These are phyloP conservation scores for Metschnikowia orientalis DNA, from an alignment of 805 yeast species.

Conservation along the genomic window DNA sequence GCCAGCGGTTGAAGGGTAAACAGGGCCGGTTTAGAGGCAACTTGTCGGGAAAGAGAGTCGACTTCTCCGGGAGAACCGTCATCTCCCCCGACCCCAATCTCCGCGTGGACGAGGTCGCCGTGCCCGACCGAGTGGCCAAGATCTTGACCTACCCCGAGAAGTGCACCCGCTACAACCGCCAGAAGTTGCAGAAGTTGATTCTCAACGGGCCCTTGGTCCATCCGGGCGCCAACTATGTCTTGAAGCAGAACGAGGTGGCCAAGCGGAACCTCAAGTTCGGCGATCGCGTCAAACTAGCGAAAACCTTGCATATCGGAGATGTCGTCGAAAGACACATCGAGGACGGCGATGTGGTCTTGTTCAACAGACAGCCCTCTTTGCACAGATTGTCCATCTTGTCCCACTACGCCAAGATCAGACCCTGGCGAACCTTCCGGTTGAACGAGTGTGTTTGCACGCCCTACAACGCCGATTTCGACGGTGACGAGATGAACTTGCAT, in stretches of 20 bases:
- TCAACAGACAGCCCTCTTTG: constrained; percentile 96
- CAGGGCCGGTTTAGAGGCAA: constrained; percentile 99
- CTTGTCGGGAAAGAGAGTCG: constrained; percentile 96
- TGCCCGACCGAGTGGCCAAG: constrained; percentile 95
- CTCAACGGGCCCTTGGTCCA: constrained; percentile 81
- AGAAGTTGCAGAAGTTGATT: constrained; percentile 69
- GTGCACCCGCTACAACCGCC: constrained; percentile 81
- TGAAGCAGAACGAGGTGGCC: constrained; percentile 77
- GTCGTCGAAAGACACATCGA: constrained; percentile 94
- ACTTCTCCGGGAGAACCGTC: constrained; percentile 96
- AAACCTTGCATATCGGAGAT: constrained; percentile 78
- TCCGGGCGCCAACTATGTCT: constrained; percentile 94
- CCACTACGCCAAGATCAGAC: constrained; percentile 92
- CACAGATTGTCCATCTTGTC: constrained; percentile 92
- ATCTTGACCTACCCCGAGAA: constrained; percentile 93
- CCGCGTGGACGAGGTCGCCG: constrained; percentile 94
- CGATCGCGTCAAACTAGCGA: constrained; percentile 73
- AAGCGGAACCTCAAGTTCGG: constrained; percentile 89
- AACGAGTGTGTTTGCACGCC: constrained; percentile 99
- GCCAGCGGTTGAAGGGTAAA: constrained; percentile 96
- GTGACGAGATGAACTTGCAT: constrained; percentile 98
- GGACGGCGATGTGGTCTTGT: constrained; percentile 93
- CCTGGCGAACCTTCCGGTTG: constrained; percentile 96
- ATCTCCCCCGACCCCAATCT: constrained; percentile 98
- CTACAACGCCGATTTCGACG: constrained; percentile 98